These are phyloP conservation scores for Phytopythium litorale DNA, from an alignment of 352 stramenopile genomes.

Conservation along the genomic window DNA sequence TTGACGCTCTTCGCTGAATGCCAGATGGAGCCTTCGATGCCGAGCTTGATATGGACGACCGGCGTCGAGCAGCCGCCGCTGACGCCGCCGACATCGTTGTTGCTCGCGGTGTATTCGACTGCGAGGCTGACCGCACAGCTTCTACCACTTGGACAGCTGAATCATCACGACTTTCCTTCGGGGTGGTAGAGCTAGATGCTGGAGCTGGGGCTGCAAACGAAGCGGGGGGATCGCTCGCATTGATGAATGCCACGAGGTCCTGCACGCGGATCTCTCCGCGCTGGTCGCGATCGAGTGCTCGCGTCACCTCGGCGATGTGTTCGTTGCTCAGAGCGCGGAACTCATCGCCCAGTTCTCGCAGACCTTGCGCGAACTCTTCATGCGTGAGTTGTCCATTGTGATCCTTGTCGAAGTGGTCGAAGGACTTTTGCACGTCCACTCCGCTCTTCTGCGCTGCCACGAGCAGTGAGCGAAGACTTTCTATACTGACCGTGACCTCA, in stretches of 20 bases:
- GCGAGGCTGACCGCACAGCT: not conserved
- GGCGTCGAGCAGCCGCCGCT: not conserved
- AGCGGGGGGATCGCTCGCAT: not conserved
- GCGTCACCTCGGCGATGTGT: slow-evolving; percentile 27
- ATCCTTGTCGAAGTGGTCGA: slow-evolving; percentile 81
- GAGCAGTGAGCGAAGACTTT: slow-evolving; percentile 46
- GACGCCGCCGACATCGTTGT: not conserved
- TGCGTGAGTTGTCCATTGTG: slow-evolving; percentile 48
- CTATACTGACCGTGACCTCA: slow-evolving; percentile 10
- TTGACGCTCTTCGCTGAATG: not conserved
- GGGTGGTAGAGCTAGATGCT: not conserved
- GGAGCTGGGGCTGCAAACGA: not conserved
- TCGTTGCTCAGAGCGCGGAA: slow-evolving; percentile 31
- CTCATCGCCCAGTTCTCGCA: slow-evolving; percentile 37
- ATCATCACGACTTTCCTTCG: not conserved
- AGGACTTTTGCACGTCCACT: slow-evolving; percentile 45
- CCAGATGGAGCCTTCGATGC: not conserved
- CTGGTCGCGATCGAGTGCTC: slow-evolving; percentile 29
- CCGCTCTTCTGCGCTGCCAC: slow-evolving; percentile 35
- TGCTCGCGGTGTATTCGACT: not conserved
- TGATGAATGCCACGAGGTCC: slow-evolving; percentile 37
- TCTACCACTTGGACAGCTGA: not conserved
- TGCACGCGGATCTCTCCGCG: slow-evolving; percentile 27
- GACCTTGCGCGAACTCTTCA: slow-evolving; percentile 42
- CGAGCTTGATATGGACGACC: not conserved